These are phyloP conservation scores for Ophiostoma himal-ulmi DNA, from an alignment of 2,329 filamentous ascomycete species.

Conservation along the genomic window DNA sequence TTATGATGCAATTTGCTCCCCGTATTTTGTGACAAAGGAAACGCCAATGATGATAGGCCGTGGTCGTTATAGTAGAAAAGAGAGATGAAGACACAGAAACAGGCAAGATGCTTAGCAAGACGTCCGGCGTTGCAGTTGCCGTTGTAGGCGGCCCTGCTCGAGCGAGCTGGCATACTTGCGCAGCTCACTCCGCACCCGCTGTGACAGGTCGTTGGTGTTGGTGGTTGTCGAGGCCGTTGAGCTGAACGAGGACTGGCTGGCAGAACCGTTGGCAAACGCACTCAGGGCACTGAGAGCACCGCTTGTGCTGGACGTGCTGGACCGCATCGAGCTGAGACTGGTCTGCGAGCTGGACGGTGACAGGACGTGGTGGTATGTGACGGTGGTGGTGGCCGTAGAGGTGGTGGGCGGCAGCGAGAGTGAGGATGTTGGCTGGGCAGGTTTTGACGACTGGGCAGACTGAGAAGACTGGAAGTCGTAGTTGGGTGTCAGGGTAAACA, in stretches of 20 bases:
- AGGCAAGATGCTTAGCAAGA: slow-evolving; percentile 39
- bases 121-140: slow-evolving; percentile 55
- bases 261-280: slow-evolving; percentile 23
- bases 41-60: background rate
- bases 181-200: slow-evolving; percentile 72
- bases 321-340: slow-evolving; percentile 74
- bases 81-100: background rate
- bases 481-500: slow-evolving; percentile 66
- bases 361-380: slow-evolving; percentile 42
- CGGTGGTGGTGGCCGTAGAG: slow-evolving; percentile 22
- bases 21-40: slow-evolving; percentile 7
- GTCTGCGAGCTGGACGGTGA: slow-evolving; percentile 75
- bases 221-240: slow-evolving; percentile 32
- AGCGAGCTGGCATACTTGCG: slow-evolving; percentile 83
- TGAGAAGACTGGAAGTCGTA: slow-evolving; percentile 67
- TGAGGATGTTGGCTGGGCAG: background rate
- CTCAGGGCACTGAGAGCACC: slow-evolving; percentile 22
- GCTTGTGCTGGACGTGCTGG: slow-evolving; percentile 31
- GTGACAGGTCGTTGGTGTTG: slow-evolving; percentile 52
- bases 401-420: slow-evolving; percentile 19
- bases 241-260: slow-evolving; percentile 19
- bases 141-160: slow-evolving; percentile 65
- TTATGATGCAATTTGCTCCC: slow-evolving; percentile 3
- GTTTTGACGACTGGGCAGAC: slow-evolving; percentile 34
- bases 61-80: slow-evolving; percentile 13